These are phyloP conservation scores for Ophiostoma triangulosporum DNA, from an alignment of 2,329 filamentous ascomycete genomes.

Conservation along the genomic window DNA sequence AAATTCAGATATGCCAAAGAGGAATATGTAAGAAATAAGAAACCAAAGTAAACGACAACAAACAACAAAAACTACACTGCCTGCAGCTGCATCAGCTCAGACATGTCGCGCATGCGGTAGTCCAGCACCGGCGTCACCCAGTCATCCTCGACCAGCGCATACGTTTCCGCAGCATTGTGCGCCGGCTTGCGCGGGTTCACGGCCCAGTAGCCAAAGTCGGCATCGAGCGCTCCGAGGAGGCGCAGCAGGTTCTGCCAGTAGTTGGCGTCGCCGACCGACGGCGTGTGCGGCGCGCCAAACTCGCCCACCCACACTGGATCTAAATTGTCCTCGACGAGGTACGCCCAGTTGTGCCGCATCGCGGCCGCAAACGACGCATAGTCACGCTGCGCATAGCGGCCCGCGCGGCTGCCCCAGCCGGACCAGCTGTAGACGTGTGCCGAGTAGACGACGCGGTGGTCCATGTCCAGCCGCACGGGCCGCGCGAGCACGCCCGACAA, in stretches of 20 bases:
- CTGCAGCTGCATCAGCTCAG: slow-evolving; percentile 25
- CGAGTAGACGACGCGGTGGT: slow-evolving; percentile 49
- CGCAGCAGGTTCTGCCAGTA: slow-evolving; percentile 53
- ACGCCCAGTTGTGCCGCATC: slow-evolving; percentile 55
- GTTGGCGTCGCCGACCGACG: slow-evolving; percentile 42
- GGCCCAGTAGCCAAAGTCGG: slow-evolving; percentile 59
- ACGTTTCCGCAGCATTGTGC: slow-evolving; percentile 42
- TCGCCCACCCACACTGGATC: slow-evolving; percentile 58
- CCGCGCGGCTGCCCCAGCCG: slow-evolving; percentile 49
- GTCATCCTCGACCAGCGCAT: slow-evolving; percentile 48
- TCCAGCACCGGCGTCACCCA: slow-evolving; percentile 50
- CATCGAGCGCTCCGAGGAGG: slow-evolving; percentile 43
- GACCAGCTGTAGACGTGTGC: slow-evolving; percentile 58
- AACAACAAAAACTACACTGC: background rate
- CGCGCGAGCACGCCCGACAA: slow-evolving; percentile 39
- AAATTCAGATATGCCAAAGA: background rate
- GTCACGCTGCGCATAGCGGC: slow-evolving; percentile 44
- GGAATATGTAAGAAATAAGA: no score
- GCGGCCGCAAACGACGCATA: slow-evolving; percentile 49
- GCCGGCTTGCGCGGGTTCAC: slow-evolving; percentile 52
- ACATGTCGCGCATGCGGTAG: slow-evolving; percentile 49
- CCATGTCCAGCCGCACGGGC: slow-evolving; percentile 43
- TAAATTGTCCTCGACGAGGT: slow-evolving; percentile 39
- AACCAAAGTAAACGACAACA: background rate
- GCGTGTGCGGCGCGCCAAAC: slow-evolving; percentile 43